A percentile compares a stretch with the other conserved stretches of the same genome.
Conservation (phyloP, 2,329 filamentous ascomycete species). For the Fusarium praegraminearum region DNA sequence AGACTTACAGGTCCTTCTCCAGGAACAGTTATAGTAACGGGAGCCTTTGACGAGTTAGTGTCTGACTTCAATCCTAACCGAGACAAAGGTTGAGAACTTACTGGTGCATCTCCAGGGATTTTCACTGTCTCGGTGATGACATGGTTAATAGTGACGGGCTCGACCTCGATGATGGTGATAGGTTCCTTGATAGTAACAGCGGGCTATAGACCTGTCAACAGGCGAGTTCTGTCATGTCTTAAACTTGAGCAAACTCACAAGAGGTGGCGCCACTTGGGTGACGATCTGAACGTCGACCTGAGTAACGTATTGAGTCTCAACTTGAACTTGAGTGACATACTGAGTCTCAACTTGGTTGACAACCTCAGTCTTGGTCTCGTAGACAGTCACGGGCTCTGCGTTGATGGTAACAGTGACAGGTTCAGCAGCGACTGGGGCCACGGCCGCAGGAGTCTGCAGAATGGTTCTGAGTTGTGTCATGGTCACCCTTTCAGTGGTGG, state of each 20-base stretch:
- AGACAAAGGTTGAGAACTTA: slow-evolving; percentile 13
- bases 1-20: slow-evolving; percentile 24
- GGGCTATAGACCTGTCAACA: slow-evolving; percentile 17
- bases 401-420: slow-evolving; percentile 39
- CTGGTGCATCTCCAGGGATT: slow-evolving; percentile 35
- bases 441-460: slow-evolving; percentile 23
- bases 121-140: slow-evolving; percentile 23
- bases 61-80: too few species aligned
- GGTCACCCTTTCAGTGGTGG: slow-evolving; percentile 38
- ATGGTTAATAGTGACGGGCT: slow-evolving; percentile 9
- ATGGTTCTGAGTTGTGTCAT: slow-evolving; percentile 32
- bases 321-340: slow-evolving; percentile 27
- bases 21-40: slow-evolving; percentile 3
- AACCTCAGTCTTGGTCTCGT: slow-evolving; percentile 24
- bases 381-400: slow-evolving; percentile 27
- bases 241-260: slow-evolving; percentile 19
- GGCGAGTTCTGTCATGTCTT: fast-evolving
- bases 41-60: background rate
- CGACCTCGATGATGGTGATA: slow-evolving; percentile 35
- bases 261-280: slow-evolving; percentile 30
- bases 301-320: slow-evolving; percentile 24
- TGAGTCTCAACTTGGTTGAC: slow-evolving; percentile 35
- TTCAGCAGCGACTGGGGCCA: slow-evolving; percentile 8
- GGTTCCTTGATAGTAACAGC: slow-evolving; percentile 28
- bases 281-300: slow-evolving; percentile 19